Evolutionary conservation across 1,139 yeast genomes (phyloP), one percentile per base, ranked within the genome.

Genomic region (Suhomyces kunorum): DNA sequence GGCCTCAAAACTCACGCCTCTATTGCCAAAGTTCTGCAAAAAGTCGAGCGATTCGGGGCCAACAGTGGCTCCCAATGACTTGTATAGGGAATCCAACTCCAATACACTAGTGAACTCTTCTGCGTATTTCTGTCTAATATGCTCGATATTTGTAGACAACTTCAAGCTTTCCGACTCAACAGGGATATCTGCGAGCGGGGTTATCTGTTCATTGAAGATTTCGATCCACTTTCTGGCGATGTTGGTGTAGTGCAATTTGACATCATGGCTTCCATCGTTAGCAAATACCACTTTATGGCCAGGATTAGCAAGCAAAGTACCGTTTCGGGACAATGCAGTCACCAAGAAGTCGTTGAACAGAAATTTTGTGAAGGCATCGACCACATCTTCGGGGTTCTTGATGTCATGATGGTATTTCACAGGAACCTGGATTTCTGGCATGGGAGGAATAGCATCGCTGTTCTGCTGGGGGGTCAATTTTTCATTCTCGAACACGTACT

Each of bases 361-460:
- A n/a, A 39, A 34, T 11, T 50, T 53, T 2, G 63, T 48, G n/a
- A 66, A 46, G 14, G 67, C 44, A 43, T 71, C 76, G 3, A 67
- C 63, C 8, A 66, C 56, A 18, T 58, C 55, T 33, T 64, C 64
- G 1, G 78, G 77, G 34, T 59, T 54, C 15, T 57, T 47, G 33
- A 72, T 67, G 26, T 68, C 66, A 38, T 58, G 56, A 43, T 63
- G 61, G 30, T 56, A 47, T 43, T 58, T 62, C 5, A 47, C 44
- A 1, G 54, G 36, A 13, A 48, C 27, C 1, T n/a, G 28, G 23
- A 42, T 36, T 25, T 20, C 24, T 7, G 56, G 56, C 44, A 51
- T 56, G 17, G 55, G 42, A 2, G 75, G 76, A 8, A 71, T 63
- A 8, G 72, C 68, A 3, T 63, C 66, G 14, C 43, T 49, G 39